phyloP scores from a whole-genome alignment of 352 stramenopile genomes.

The Globisporangium rhizosaccharum region DNA sequence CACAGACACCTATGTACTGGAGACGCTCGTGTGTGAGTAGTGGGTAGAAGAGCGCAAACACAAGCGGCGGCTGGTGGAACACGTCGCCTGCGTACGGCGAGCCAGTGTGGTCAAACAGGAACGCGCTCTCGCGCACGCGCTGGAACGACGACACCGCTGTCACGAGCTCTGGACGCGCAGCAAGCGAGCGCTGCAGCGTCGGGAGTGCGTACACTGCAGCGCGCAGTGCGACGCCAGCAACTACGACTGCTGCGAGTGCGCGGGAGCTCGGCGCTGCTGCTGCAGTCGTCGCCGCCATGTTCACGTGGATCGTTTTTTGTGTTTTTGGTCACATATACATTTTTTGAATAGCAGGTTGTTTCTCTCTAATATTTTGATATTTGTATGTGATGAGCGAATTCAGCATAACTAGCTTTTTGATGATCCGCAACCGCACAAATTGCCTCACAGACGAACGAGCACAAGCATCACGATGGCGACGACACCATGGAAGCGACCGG shows the following conservation, averaged over 20 bases:
- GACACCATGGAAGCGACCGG: constrained; percentile 35
- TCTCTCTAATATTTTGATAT: not conserved
- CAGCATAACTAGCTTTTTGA: not conserved
- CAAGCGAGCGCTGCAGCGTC: constrained; percentile 31
- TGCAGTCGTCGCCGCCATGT: not conserved
- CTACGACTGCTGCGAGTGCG: constrained; percentile 18
- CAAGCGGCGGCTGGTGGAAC: constrained; percentile 78
- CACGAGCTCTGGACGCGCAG: constrained; percentile 54
- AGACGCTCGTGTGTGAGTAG: constrained; percentile 10
- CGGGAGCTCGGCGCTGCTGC: constrained; percentile 2
- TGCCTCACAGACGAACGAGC: not conserved
- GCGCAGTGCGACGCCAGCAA: constrained; percentile 32
- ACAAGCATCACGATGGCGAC: constrained; percentile 13
- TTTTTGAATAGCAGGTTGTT: not conserved
- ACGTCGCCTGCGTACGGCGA: constrained; percentile 74
- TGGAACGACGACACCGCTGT: constrained; percentile 58
- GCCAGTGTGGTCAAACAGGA: constrained; percentile 36
- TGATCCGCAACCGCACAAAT: not conserved
- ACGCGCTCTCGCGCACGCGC: constrained; percentile 54
- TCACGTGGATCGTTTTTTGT: not conserved
- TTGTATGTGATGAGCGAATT: not conserved
- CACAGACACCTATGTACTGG: constrained; percentile 26
- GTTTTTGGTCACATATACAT: not conserved
- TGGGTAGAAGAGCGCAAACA: constrained; percentile 64
- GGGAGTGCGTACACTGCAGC: constrained; percentile 29